A percentile compares a stretch with the other conserved stretches of the same genome.
Conservation (phyloP, 495 filamentous ascomycete species). For the Mycothermus thermophilus region DNA sequence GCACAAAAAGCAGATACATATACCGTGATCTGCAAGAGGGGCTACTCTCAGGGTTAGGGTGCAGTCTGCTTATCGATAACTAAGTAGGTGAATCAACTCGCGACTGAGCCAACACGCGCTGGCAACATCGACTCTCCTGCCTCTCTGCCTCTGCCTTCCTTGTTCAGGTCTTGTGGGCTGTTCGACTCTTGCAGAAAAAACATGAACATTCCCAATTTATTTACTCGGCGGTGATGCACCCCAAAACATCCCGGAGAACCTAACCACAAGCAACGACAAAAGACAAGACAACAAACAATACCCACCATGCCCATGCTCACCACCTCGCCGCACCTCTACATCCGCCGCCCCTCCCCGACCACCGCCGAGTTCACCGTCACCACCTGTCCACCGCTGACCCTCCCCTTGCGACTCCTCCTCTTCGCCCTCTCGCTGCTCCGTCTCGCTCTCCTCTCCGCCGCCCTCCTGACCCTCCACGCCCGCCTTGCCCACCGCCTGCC, state of each 20-base stretch:
- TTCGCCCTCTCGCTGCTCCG: slow-evolving; percentile 37
- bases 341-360: slow-evolving; percentile 65
- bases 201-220: no score
- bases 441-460: slow-evolving; percentile 17
- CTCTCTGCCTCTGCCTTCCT: no score
- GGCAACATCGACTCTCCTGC: no score
- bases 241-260: no score
- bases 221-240: no score
- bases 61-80: no score
- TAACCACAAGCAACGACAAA: no score
- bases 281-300: neutral
- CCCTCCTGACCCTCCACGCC: slow-evolving; percentile 25
- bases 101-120: no score
- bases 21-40: neutral
- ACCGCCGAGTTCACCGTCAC: slow-evolving; percentile 80
- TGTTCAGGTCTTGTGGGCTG: no score
- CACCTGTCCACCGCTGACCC: slow-evolving; percentile 46
- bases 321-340: slow-evolving; percentile 41
- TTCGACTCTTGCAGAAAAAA: no score
- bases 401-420: slow-evolving; percentile 42
- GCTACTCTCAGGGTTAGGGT: neutral
- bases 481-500: no score
- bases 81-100: no score
- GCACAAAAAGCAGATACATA: slow-evolving; percentile 12
- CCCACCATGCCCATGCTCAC: slow-evolving; percentile 32